A percentile compares a stretch with the other conserved stretches of the same genome.
These are phyloP conservation scores for Malassezia slooffiae DNA, from an alignment of 1,284 basidiomycete species.

Conservation along the genomic window DNA sequence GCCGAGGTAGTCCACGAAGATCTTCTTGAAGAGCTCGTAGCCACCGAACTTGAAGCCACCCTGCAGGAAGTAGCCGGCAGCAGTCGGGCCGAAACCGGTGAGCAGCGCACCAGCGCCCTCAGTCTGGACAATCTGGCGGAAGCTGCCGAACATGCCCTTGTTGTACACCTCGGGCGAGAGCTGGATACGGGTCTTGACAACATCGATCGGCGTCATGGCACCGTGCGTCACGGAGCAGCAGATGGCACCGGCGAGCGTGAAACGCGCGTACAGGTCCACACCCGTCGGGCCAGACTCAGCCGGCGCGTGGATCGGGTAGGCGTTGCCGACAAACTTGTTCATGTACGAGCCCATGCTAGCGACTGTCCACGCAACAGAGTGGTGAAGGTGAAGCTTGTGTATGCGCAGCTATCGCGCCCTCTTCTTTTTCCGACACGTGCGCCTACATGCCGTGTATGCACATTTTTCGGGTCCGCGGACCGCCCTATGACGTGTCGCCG, in stretches of 20 bases:
- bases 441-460: no score
- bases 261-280: conserved; percentile 49
- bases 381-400: no score
- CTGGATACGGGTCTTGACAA: conserved; percentile 88
- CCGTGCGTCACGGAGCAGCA: conserved; percentile 87
- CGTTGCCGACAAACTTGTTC: conserved; percentile 12
- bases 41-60: conserved; percentile 47
- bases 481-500: no score
- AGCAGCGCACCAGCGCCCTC: conserved; percentile 45
- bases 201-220: conserved; percentile 40
- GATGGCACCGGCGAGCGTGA: conserved; percentile 69
- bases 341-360: conserved; percentile 7
- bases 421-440: no score
- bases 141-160: conserved; percentile 48
- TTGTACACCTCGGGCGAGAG: conserved; percentile 57
- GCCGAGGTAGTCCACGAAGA: conserved; percentile 40
- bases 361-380: no score
- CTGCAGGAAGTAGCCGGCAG: conserved; percentile 46
- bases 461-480: no score
- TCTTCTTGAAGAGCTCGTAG: conserved; percentile 47
- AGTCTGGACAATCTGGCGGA: conserved; percentile 42
- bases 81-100: conserved; percentile 44
- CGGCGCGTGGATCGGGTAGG: conserved; percentile 37
- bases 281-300: conserved; percentile 27
- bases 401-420: no score